Evolutionary conservation across 805 yeast species (phyloP).

Genomic region (Clavispora asparagi): DNA sequence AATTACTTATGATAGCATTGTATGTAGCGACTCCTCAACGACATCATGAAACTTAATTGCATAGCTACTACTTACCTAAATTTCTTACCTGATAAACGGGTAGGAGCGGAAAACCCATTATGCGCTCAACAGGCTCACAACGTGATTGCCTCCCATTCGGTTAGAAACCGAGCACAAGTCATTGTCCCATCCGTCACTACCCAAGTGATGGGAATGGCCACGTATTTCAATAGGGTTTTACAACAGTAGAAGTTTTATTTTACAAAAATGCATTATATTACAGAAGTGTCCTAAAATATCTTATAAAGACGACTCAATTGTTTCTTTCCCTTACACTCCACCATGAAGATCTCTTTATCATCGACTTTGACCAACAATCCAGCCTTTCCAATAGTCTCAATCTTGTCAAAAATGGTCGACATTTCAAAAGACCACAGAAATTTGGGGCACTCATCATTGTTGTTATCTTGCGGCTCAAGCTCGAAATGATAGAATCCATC

Average conservation of each 20-base stretch:
- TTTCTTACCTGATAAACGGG: too few species aligned
- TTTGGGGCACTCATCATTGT: conserved; percentile 6
- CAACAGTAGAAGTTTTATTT: not conserved
- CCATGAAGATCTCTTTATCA: conserved; percentile 32
- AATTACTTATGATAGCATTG: not conserved
- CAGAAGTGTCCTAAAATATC: conserved; percentile 10
- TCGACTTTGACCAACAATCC: conserved; percentile 32
- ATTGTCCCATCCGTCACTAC: too few species aligned
- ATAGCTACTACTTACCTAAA: too few species aligned
- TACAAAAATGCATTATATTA: not conserved
- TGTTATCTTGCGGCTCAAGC: conserved; percentile 16
- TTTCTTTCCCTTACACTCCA: conserved; percentile 40
- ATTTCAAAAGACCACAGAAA: conserved; percentile 30
- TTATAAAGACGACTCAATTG: conserved; percentile 29
- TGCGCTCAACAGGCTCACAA: too few species aligned
- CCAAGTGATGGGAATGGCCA: too few species aligned
- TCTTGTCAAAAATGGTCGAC: conserved; percentile 21
- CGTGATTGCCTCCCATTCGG: too few species aligned
- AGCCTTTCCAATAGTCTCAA: conserved; percentile 39
- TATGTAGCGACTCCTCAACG: not conserved
- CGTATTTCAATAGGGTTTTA: not conserved
- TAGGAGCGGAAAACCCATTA: too few species aligned
- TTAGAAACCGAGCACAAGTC: too few species aligned
- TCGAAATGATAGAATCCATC: conserved; percentile 23
- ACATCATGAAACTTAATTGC: not conserved